Percentiles rank a stretch among this genome's conserved stretches.
These are phyloP conservation scores for Colletotrichum cereale DNA, from an alignment of 2,329 filamentous ascomycete genomes.

Conservation along the genomic window DNA sequence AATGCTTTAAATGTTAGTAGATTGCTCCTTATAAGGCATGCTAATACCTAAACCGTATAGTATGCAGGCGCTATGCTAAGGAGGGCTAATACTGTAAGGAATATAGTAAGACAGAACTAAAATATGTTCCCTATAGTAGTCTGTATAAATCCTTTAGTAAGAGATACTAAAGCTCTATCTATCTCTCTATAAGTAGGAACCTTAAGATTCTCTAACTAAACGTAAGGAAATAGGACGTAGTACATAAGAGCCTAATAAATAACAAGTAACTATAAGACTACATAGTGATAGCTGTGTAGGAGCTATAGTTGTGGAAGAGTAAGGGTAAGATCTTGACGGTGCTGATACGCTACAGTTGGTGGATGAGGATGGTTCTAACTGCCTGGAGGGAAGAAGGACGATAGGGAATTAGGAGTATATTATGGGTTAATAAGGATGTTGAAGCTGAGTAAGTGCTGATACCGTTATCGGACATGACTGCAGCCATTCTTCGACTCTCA, in stretches of 20 bases:
- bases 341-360: slow-evolving; percentile 39
- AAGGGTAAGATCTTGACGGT: slow-evolving; percentile 39
- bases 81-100: slow-evolving; percentile 42
- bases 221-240: slow-evolving; percentile 36
- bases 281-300: slow-evolving; percentile 39
- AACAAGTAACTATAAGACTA: slow-evolving; percentile 38
- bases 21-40: slow-evolving; percentile 45
- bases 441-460: background rate
- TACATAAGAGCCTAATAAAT: slow-evolving; percentile 43
- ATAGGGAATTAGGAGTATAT: slow-evolving; percentile 9
- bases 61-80: slow-evolving; percentile 40
- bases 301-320: slow-evolving; percentile 37
- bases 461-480: background rate
- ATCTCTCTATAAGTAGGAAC: slow-evolving; percentile 40
- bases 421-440: background rate
- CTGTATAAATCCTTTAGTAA: slow-evolving; percentile 34
- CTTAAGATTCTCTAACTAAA: slow-evolving; percentile 39
- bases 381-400: slow-evolving; percentile 26
- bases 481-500: background rate
- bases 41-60: slow-evolving; percentile 44
- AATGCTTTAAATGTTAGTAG: slow-evolving; percentile 49
- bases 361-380: slow-evolving; percentile 35
- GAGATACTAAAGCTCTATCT: slow-evolving; percentile 42
- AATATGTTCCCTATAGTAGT: slow-evolving; percentile 42
- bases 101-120: slow-evolving; percentile 27